A percentile compares a stretch with the other conserved stretches of the same genome.
Evolutionary conservation across 371 early-diverging fungal species (phyloP).

Genomic region (Polyrhizophydium stewartii): DNA sequence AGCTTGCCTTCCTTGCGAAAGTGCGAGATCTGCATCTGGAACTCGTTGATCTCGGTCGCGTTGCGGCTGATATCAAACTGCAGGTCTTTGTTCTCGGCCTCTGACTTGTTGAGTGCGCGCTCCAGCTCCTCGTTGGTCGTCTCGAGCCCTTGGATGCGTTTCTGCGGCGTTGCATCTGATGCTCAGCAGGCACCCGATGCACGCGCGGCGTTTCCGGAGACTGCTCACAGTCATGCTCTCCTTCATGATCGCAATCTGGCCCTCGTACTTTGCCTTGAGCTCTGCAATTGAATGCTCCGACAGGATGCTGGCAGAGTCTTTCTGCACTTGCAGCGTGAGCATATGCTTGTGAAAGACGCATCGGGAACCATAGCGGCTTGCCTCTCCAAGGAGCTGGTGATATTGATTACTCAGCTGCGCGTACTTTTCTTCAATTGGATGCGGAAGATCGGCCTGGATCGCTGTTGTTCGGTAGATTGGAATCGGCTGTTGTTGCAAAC

Average conservation of each 20-base stretch:
- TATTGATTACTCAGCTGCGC: constrained; percentile 1
- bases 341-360: no score
- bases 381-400: background rate
- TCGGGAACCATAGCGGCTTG: no score
- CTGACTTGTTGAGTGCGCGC: background rate
- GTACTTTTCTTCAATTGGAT: constrained; percentile 12
- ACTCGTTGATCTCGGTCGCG: constrained; percentile 2
- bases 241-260: background rate
- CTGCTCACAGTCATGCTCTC: no score
- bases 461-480: background rate
- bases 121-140: background rate
- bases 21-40: constrained; percentile 3
- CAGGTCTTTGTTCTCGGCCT: background rate
- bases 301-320: constrained; percentile 1
- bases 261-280: background rate
- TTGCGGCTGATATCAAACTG: background rate
- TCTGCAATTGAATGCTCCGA: constrained; percentile 3
- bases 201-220: no score
- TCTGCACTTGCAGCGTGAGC: background rate
- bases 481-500: constrained; percentile 6
- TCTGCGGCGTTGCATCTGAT: no score
- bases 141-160: background rate
- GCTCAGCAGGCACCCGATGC: no score
- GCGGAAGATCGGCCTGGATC: constrained; percentile 3
- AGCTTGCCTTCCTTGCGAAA: constrained; percentile 4